Conservation (phyloP, 1,284 basidiomycete species). For the Grifola frondosa region DNA sequence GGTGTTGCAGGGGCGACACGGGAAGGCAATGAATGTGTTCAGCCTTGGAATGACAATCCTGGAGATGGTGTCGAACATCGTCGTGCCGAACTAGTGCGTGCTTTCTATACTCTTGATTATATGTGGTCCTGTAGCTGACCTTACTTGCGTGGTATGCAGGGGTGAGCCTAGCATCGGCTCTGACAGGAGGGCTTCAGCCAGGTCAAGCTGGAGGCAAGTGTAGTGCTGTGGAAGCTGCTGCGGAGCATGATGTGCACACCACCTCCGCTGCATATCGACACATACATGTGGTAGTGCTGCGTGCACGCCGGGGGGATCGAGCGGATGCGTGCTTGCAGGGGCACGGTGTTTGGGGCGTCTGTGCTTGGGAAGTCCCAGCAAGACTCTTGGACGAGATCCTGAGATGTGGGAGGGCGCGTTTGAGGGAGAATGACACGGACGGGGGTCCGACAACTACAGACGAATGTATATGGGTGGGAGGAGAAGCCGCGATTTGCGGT, state of each 20-base stretch:
- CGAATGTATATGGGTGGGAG: too few species aligned
- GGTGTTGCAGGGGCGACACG: constrained; percentile 86
- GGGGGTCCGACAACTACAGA: constrained; percentile 33
- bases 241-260: constrained; percentile 76
- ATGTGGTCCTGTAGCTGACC: neutral
- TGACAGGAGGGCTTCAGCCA: constrained; percentile 90
- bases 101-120: neutral
- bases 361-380: constrained; percentile 56
- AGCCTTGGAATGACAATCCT: constrained; percentile 94
- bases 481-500: too few species aligned
- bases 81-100: constrained; percentile 92
- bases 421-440: too few species aligned
- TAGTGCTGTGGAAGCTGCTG: constrained; percentile 70
- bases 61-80: constrained; percentile 92
- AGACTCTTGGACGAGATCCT: constrained; percentile 65
- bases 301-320: constrained; percentile 67
- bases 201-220: constrained; percentile 70
- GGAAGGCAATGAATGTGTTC: constrained; percentile 94
- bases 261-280: constrained; percentile 56
- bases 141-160: constrained; percentile 39
- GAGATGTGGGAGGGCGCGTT: neutral
- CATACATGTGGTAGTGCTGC: constrained; percentile 61
- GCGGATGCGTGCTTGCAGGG: constrained; percentile 40
- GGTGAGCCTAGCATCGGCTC: constrained; percentile 90
- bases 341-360: constrained; percentile 55